Evolutionary conservation across 2,329 filamentous ascomycete genomes (phyloP).

Genomic region (Colletotrichum sp.): DNA sequence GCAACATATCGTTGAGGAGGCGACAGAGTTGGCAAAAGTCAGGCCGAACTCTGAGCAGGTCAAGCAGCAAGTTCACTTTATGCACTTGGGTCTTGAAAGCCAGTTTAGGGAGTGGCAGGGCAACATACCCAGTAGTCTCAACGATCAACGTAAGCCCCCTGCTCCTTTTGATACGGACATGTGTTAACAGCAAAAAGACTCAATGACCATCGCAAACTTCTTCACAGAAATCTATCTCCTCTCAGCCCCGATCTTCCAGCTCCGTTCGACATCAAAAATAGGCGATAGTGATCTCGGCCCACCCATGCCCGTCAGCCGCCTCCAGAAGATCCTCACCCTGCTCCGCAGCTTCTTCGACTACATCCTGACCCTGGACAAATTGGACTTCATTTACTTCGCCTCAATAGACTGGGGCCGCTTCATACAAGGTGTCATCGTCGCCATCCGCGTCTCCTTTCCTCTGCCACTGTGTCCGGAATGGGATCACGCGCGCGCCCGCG

Average conservation of each 20-base stretch:
- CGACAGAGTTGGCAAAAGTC: conserved; percentile 34
- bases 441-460: conserved; percentile 52
- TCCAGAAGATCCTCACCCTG: conserved; percentile 27
- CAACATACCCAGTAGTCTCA: conserved; percentile 29
- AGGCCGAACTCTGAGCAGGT: conserved; percentile 27
- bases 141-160: conserved; percentile 23
- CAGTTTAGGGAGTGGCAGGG: conserved; percentile 48
- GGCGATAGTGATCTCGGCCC: conserved; percentile 14
- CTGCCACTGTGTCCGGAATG: conserved; percentile 36
- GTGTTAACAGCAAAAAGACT: background rate
- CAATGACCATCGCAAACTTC: conserved; percentile 19
- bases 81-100: conserved; percentile 52
- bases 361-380: conserved; percentile 31
- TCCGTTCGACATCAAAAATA: background rate
- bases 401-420: conserved; percentile 48
- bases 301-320: conserved; percentile 20
- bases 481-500: conserved; percentile 42
- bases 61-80: conserved; percentile 46
- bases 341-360: conserved; percentile 37
- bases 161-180: conserved; percentile 34
- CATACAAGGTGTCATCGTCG: conserved; percentile 45
- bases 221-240: conserved; percentile 43
- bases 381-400: conserved; percentile 40
- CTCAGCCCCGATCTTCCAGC: conserved; percentile 34
- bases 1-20: conserved; percentile 43